phyloP scores from a whole-genome alignment of 2,329 filamentous ascomycete genomes.

The Xylariales sp. region DNA sequence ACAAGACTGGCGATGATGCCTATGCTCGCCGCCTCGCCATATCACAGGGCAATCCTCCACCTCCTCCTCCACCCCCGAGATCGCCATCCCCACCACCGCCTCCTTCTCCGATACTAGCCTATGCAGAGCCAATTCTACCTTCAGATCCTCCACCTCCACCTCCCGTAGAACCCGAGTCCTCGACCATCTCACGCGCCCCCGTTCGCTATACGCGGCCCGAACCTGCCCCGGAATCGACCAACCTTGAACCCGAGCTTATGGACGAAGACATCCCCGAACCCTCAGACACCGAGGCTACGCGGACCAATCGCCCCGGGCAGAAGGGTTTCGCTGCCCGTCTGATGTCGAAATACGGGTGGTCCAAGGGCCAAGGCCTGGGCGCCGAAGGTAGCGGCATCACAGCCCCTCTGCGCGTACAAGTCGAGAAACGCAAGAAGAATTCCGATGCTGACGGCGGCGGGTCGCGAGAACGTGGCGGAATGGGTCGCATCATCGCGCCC shows the following conservation, averaged over 20 bases:
- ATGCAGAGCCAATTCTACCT: slow-evolving; percentile 12
- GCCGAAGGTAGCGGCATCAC: slow-evolving; percentile 78
- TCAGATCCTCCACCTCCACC: slow-evolving; percentile 24
- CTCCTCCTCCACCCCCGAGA: slow-evolving; percentile 20
- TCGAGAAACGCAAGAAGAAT: slow-evolving; percentile 80
- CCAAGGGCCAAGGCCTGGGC: slow-evolving; percentile 80
- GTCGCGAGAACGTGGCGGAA: slow-evolving; percentile 63
- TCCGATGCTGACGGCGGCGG: slow-evolving; percentile 75
- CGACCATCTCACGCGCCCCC: slow-evolving; percentile 71
- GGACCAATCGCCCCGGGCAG: slow-evolving; percentile 70
- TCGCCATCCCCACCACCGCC: slow-evolving; percentile 25
- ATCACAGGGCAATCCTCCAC: slow-evolving; percentile 35
- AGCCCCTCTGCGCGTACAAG: slow-evolving; percentile 74
- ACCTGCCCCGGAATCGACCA: slow-evolving; percentile 37
- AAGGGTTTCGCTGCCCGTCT: slow-evolving; percentile 81
- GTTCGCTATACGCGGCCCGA: slow-evolving; percentile 63
- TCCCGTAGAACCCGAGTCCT: slow-evolving; percentile 33
- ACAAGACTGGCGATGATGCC: slow-evolving; percentile 64
- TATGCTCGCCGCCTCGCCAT: slow-evolving; percentile 60
- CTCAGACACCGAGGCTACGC: slow-evolving; percentile 32
- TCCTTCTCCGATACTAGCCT: slow-evolving; percentile 25
- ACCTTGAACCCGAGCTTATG: slow-evolving; percentile 32
- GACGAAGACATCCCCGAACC: slow-evolving; percentile 28
- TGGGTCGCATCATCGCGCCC: slow-evolving; percentile 75
- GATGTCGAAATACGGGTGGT: slow-evolving; percentile 93